Base-by-base conservation (phyloP, 441 rosid species). In the Jatropha podagrica region DNA sequence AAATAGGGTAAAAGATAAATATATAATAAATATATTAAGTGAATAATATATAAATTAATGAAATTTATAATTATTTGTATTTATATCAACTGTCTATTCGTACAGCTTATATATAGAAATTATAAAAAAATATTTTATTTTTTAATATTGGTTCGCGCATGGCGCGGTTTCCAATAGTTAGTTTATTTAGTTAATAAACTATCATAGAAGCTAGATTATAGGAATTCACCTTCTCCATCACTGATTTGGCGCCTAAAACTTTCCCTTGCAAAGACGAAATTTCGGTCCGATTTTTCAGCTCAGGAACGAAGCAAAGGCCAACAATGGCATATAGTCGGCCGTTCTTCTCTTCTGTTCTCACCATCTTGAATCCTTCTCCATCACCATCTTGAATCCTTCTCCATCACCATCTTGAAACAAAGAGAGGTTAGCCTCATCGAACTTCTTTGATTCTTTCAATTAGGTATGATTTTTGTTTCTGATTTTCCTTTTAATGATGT, bases 231-330 rank as follows among this genome's bases (percentile, higher is more conserved):
- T 37, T 38, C 44, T 15, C 4, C 7, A 15, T 18, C 46, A 40
- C 38, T 17, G 20, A 5, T 63, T 63, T 38, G 67, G 48, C 67
- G 67, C 46, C 46, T 40, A 63, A 14, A 23, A 15, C 1, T 40
- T 65, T 41, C 6, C 15, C 3, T 65, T 17, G 49, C 69, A 65
- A 51, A 65, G 52, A 32, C 69, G 32, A 65, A 42, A 42, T 42
- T 11, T 65, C 51, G 69, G 52, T 42, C 69, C 69, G 69, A 41
- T 65, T 65, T 41, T 41, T 65, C 7, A 41, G 69, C 3, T 3
- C 13, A 42, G 27, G 18, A 51, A 20, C 52, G 32, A 41, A n/a
- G n/a, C 14, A 42, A 65, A 20, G 5, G 5, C 14, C 69, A 65
- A 41, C 51, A 7, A 65, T 65, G 69, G 69, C 52, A 41, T 18